Percentiles rank a stretch among this genome's conserved stretches.
Evolutionary conservation across 305 asterid species (phyloP).

Genomic region (Plantago rigida): DNA sequence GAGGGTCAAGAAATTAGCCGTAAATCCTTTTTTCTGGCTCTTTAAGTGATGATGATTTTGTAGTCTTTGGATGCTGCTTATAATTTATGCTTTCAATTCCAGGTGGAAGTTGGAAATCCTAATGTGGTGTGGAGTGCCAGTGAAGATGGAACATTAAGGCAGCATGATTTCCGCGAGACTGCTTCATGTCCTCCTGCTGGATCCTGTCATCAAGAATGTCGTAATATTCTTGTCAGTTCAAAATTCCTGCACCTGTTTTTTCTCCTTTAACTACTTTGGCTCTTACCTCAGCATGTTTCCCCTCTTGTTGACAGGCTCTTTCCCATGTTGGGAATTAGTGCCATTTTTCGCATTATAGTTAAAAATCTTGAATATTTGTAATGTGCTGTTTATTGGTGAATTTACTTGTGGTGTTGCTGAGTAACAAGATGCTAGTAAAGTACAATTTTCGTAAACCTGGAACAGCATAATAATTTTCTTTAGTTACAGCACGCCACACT

Average conservation of each 20-base stretch:
- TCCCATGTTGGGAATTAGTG: no score
- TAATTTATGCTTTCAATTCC: constrained; percentile 20
- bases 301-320: constrained; percentile 4
- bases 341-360: no score
- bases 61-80: constrained; percentile 19
- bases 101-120: constrained; percentile 97
- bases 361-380: no score
- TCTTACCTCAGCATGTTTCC: constrained; percentile 1
- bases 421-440: no score
- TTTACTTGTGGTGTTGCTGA: no score
- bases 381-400: no score
- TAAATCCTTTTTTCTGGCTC: constrained; percentile 36
- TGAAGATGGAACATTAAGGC: constrained; percentile 99
- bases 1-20: constrained; percentile 94
- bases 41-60: constrained; percentile 22
- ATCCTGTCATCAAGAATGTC: constrained; percentile 87
- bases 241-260: constrained; percentile 14
- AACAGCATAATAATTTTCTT: no score
- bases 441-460: no score
- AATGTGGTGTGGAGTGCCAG: constrained; percentile 99
- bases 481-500: no score
- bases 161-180: constrained; percentile 95
- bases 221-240: constrained; percentile 78
- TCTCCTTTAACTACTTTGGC: constrained; percentile 6
- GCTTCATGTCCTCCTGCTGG: constrained; percentile 92